phyloP scores from a whole-genome alignment of 2,329 filamentous ascomycete genomes.

The Atkinsonella hypoxylon region DNA sequence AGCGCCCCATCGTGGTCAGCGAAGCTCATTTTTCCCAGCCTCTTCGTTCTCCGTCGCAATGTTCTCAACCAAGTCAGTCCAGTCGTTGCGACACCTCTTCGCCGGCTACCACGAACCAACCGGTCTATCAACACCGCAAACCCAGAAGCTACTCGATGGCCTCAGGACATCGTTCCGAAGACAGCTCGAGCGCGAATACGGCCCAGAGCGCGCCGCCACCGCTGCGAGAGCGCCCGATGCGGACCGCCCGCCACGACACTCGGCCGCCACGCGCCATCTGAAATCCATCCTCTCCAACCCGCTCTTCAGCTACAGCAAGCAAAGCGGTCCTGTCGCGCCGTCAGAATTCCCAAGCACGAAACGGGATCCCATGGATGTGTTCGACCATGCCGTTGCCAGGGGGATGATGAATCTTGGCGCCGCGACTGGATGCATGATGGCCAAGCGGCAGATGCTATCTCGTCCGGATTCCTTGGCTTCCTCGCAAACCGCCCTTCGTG shows the following conservation, averaged over 20 bases:
- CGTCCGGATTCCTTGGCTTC: constrained; percentile 19
- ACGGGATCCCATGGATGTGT: constrained; percentile 40
- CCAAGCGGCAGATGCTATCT: constrained; percentile 31
- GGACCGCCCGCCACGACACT: constrained; percentile 21
- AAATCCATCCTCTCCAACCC: constrained; percentile 45
- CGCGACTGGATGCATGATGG: constrained; percentile 41
- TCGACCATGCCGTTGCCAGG: constrained; percentile 41
- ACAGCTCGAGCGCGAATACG: constrained; percentile 47
- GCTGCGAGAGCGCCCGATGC: constrained; percentile 10
- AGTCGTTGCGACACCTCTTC: constrained; percentile 27
- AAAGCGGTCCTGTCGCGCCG: constrained; percentile 11
- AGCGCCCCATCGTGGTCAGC: too few species aligned
- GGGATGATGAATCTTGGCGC: constrained; percentile 43
- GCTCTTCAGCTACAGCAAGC: constrained; percentile 31
- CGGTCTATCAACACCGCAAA: constrained; percentile 36
- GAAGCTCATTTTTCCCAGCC: neutral
- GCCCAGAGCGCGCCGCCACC: constrained; percentile 18
- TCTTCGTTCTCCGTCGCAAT: constrained; percentile 12
- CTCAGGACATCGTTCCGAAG: constrained; percentile 46
- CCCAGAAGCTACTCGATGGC: constrained; percentile 41
- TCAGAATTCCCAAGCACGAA: constrained; percentile 8
- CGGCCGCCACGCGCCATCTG: constrained; percentile 34
- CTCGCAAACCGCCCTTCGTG: constrained; percentile 33
- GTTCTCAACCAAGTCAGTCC: constrained; percentile 26
- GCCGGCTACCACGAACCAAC: constrained; percentile 38